Evolutionary conservation across 371 early-diverging fungal species (phyloP).

Genomic region (Mortierella sp.): DNA sequence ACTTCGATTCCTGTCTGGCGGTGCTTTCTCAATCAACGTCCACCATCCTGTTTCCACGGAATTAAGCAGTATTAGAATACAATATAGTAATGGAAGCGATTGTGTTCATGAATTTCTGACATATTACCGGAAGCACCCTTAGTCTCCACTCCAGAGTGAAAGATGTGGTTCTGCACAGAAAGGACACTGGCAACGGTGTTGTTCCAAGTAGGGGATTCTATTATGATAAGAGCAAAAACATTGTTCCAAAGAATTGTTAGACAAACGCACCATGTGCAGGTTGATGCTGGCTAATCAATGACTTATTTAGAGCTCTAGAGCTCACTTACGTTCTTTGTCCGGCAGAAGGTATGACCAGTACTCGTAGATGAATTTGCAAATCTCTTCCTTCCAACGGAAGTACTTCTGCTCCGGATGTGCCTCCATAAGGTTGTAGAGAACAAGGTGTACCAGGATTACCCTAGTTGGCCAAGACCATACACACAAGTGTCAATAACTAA

Average conservation of each 20-base stretch:
- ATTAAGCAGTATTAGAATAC: no score
- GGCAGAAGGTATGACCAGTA: slow-evolving; percentile 82
- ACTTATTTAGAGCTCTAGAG: no score
- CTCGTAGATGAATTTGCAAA: slow-evolving; percentile 81
- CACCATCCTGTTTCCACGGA: slow-evolving; percentile 66
- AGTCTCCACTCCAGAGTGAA: slow-evolving; percentile 83
- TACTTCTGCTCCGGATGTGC: slow-evolving; percentile 71
- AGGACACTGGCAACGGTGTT: slow-evolving; percentile 74
- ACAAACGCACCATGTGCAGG: no score
- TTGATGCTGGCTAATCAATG: no score
- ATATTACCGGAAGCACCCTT: slow-evolving; percentile 66
- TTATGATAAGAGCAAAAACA: neutral
- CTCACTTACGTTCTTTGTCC: slow-evolving; percentile 68
- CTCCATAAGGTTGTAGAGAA: slow-evolving; percentile 77
- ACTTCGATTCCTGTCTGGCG: slow-evolving; percentile 60
- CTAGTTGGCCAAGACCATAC: no score
- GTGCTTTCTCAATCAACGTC: slow-evolving; percentile 63
- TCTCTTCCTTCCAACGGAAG: slow-evolving; percentile 86
- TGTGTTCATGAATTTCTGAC: no score
- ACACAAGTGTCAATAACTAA: no score
- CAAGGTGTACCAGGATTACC: slow-evolving; percentile 80
- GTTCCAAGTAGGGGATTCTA: slow-evolving; percentile 56
- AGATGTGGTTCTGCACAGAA: slow-evolving; percentile 80
- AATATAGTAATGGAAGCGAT: no score
- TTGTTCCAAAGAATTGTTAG: no score